Conservation (phyloP, 2,329 filamentous ascomycete species). For the Penicillium fuscoglaucum region DNA sequence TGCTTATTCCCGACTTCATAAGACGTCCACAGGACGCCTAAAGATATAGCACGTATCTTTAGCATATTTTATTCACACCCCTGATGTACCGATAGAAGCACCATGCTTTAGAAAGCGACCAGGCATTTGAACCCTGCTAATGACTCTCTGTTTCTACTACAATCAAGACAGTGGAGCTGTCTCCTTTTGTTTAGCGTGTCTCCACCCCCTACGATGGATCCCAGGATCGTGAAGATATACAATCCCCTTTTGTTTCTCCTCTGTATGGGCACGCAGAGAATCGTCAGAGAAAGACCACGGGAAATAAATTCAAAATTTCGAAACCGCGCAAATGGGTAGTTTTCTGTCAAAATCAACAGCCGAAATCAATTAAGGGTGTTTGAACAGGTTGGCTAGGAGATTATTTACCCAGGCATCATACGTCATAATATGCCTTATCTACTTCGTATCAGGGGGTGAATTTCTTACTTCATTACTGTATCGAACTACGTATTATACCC, state of each 20-base stretch:
- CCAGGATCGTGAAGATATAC: not conserved
- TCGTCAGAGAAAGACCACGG: not conserved
- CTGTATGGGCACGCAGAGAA: not conserved
- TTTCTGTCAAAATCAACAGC: not conserved
- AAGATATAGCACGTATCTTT: not conserved
- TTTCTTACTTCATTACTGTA: not conserved
- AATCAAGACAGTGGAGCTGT: not conserved
- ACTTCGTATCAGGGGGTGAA: not conserved
- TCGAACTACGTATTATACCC: slow-evolving; percentile 1
- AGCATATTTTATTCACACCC: not conserved
- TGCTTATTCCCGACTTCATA: not conserved
- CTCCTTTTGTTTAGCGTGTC: not conserved
- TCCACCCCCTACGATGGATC: not conserved
- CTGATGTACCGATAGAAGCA: not conserved
- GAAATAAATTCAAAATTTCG: not conserved
- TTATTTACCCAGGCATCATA: not conserved
- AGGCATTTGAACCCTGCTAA: not conserved
- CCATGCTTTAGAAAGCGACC: not conserved
- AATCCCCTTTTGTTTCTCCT: not conserved
- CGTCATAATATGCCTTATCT: not conserved
- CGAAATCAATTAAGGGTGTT: not conserved
- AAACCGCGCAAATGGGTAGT: not conserved
- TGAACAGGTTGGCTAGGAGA: not conserved
- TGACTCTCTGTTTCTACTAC: not conserved
- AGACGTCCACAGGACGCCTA: not conserved